Base-by-base conservation (phyloP, 352 stramenopile species). In the Phytopythium aichiense region DNA sequence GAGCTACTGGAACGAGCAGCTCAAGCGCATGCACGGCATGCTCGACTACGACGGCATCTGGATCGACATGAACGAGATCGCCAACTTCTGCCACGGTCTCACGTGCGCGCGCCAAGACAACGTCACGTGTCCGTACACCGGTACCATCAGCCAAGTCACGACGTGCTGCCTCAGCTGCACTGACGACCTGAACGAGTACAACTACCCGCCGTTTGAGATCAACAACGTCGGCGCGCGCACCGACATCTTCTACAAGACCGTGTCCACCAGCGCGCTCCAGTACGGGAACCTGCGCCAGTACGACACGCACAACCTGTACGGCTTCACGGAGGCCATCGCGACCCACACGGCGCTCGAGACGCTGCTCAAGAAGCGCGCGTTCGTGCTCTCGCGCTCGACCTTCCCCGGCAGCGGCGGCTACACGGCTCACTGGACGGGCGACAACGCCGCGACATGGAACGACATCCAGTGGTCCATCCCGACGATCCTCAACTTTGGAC, bases 31-130 rank as follows among this genome's bases (percentile, higher is more conserved):
- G 67, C 67, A 91, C 69, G 71, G 85, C 23, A 70, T 50, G 11
- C 50, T 81, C n/a, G 33, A 53, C 1, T 90, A 79, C 48, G 85
- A 96, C 50, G 84, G 87, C 25, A 63, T 94, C 11, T 94, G 87
- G 87, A 88, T 96, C 58, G 87, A 96, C 65, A 96, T 96, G 87
- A 96, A 96, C 66, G 87, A 96, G 52, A 63, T 91, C 7, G 79
- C 81, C 16, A 92, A 89, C 66, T 93, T 95, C 49, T 92, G 79
- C 48, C 69, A 71, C 2, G 81, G 81, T 6, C 73, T 61, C 1
- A 63, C 42, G 20, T 87, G 77, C 52, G 66, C 67, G 8, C 77
- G 75, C 25, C 61, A 83, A 18, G 56, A 65, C 2, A 61, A 31
- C 48, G 65, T 68, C 6, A 71, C 69, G 15, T 87, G 76, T 46